A percentile compares a stretch with the other conserved stretches of the same genome.
These are phyloP conservation scores for Gomphus sp. DNA, from an alignment of 1,284 basidiomycete species.

Conservation along the genomic window DNA sequence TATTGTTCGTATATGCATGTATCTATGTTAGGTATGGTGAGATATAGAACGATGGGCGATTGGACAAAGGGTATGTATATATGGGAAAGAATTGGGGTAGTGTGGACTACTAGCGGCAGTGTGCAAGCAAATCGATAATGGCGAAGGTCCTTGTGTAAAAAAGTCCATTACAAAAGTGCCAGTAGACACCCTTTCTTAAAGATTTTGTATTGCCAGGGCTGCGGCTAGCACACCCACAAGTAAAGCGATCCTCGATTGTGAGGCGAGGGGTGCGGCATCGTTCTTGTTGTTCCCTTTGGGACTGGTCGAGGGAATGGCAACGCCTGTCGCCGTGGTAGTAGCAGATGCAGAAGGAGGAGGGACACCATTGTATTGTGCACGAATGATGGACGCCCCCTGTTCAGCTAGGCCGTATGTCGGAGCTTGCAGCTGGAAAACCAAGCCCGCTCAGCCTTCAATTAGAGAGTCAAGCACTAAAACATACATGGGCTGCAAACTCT, in stretches of 20 bases:
- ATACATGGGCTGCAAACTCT: conserved; percentile 39
- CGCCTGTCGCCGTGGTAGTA: conserved; percentile 9
- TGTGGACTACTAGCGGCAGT: no score
- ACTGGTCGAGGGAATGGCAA: conserved; percentile 4
- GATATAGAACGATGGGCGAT: not conserved
- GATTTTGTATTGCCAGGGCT: not conserved
- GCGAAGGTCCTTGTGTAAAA: not conserved
- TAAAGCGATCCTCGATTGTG: not conserved
- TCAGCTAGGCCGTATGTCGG: conserved; percentile 66
- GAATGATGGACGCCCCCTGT: conserved; percentile 55
- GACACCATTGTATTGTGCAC: conserved; percentile 31
- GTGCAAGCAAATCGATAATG: not conserved
- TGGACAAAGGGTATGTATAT: no score
- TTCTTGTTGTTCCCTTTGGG: not conserved
- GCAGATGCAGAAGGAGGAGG: conserved; percentile 16
- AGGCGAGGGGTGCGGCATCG: not conserved
- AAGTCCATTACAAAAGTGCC: not conserved
- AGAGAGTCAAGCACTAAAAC: conserved; percentile 14
- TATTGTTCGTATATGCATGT: not conserved
- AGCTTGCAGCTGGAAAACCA: conserved; percentile 33
- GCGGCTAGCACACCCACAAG: not conserved
- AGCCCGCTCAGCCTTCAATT: not conserved
- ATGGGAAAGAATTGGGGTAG: no score
- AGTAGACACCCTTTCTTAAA: not conserved
- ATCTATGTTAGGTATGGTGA: not conserved